phyloP scores from a whole-genome alignment of 192 early-diverging fungal species.

The Podochytrium sp. region DNA sequence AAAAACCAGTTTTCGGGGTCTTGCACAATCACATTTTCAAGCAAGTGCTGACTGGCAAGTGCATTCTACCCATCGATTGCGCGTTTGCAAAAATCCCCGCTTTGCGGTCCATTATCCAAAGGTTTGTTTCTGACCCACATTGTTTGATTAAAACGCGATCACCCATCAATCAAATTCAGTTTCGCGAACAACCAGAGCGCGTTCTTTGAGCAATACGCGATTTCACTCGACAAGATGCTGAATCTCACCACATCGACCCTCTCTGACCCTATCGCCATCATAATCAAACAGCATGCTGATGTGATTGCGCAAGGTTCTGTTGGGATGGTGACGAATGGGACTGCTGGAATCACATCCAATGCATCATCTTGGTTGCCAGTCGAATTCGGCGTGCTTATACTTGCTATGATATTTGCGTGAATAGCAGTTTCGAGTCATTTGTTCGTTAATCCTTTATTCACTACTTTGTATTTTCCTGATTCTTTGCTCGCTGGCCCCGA shows the following conservation, averaged over 20 bases:
- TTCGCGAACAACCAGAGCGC: slow-evolving; percentile 19
- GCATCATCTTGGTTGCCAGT: not conserved
- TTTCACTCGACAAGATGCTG: slow-evolving; percentile 25
- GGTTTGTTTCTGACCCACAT: slow-evolving; percentile 7
- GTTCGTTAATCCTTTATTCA: too few relatives aligned
- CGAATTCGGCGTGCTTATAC: not conserved
- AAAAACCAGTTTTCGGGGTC: too few relatives aligned
- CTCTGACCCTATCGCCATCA: not conserved
- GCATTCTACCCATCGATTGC: slow-evolving; percentile 40
- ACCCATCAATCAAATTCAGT: slow-evolving; percentile 7
- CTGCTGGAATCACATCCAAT: not conserved
- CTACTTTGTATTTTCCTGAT: too few relatives aligned
- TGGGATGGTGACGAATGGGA: not conserved
- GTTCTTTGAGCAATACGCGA: slow-evolving; percentile 33
- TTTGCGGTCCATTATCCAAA: slow-evolving; percentile 18
- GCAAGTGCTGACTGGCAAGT: slow-evolving; percentile 28
- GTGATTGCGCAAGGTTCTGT: not conserved
- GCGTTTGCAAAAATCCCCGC: slow-evolving; percentile 28
- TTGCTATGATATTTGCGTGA: not conserved
- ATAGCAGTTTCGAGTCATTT: not conserved
- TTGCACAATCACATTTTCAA: slow-evolving; percentile 49
- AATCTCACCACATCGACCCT: not conserved
- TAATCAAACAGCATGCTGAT: slow-evolving; percentile 1
- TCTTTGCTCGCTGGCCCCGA: too few relatives aligned
- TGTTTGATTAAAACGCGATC: not conserved